These are phyloP conservation scores for Penicillium sp. DNA, from an alignment of 2,329 filamentous ascomycete genomes.

Conservation along the genomic window DNA sequence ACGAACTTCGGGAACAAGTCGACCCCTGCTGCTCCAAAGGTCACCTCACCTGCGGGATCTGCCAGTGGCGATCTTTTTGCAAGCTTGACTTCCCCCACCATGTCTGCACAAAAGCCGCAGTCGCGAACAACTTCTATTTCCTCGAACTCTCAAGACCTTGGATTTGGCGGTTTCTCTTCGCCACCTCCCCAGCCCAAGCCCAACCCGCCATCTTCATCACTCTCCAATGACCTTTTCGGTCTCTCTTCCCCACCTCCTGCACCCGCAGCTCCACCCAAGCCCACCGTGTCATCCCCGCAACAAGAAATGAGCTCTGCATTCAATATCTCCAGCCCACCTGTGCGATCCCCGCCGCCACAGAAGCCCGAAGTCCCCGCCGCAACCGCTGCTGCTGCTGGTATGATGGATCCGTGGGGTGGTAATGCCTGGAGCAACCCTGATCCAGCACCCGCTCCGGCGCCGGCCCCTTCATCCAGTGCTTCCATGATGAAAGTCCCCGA, in stretches of 20 bases:
- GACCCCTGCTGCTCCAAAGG: conserved; percentile 49
- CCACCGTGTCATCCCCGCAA: conserved; percentile 43
- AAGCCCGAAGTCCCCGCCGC: conserved; percentile 50
- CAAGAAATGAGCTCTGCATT: conserved; percentile 70
- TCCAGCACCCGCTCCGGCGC: conserved; percentile 50
- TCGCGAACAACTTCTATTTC: conserved; percentile 56
- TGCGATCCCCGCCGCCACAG: conserved; percentile 47
- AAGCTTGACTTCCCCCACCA: conserved; percentile 64
- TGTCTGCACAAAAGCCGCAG: conserved; percentile 50
- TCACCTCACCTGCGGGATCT: conserved; percentile 55
- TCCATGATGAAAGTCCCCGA: conserved; percentile 49
- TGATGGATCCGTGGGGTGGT: conserved; percentile 79
- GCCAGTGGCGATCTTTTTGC: conserved; percentile 84
- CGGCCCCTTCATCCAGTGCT: conserved; percentile 37
- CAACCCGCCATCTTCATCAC: conserved; percentile 53
- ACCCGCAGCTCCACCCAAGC: conserved; percentile 49
- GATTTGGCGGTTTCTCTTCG: conserved; percentile 65
- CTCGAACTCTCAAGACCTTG: conserved; percentile 66
- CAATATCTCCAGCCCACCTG: conserved; percentile 68
- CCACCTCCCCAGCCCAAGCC: conserved; percentile 50
- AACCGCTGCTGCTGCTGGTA: conserved; percentile 45
- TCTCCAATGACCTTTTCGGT: conserved; percentile 81
- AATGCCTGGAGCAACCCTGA: conserved; percentile 79
- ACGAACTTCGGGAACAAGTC: conserved; percentile 58
- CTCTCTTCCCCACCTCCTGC: conserved; percentile 59